Conservation (phyloP, 1,284 basidiomycete genomes). For the Apiotrichum montevideense region DNA sequence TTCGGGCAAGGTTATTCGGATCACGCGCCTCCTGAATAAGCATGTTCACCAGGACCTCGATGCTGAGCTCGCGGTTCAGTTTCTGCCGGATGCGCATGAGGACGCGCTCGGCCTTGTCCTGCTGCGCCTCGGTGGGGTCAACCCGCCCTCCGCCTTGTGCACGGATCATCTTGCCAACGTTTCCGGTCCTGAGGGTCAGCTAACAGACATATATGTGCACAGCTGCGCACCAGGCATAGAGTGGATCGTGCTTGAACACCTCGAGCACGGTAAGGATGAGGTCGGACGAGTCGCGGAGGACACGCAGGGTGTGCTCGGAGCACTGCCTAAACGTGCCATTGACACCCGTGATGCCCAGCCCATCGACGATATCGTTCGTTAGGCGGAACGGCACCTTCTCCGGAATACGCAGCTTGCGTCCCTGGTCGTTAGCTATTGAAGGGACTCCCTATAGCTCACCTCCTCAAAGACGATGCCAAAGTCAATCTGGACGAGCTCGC, state of each 20-base stretch:
- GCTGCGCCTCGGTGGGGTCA: conserved; percentile 26
- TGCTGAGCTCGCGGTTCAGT: conserved; percentile 74
- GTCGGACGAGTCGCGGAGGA: conserved; percentile 74
- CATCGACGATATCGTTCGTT: conserved; percentile 89
- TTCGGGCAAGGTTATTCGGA: conserved; percentile 64
- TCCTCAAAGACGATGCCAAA: conserved; percentile 95
- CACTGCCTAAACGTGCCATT: conserved; percentile 93
- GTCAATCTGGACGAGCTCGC: conserved; percentile 91
- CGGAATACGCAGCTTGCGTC: conserved; percentile 71
- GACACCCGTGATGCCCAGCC: conserved; percentile 82
- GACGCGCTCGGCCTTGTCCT: conserved; percentile 85
- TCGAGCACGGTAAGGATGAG: conserved; percentile 91
- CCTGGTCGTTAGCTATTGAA: conserved; percentile 51
- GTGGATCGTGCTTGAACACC: conserved; percentile 93
- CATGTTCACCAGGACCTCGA: conserved; percentile 90
- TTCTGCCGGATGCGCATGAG: conserved; percentile 71
- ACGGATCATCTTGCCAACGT: conserved; percentile 53
- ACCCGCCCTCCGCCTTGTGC: conserved; percentile 28
- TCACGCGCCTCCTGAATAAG: conserved; percentile 86
- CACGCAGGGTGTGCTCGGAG: conserved; percentile 87
- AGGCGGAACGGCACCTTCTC: conserved; percentile 92
- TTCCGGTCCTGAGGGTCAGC: conserved; percentile 51
- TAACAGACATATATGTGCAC: background rate
- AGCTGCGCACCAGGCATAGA: conserved; percentile 72
- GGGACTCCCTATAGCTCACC: conserved; percentile 48